Percentiles rank a stretch among this genome's conserved stretches.
phyloP scores from a whole-genome alignment of 2,329 filamentous ascomycete species.

The Ophidiomyces ophidiicola region DNA sequence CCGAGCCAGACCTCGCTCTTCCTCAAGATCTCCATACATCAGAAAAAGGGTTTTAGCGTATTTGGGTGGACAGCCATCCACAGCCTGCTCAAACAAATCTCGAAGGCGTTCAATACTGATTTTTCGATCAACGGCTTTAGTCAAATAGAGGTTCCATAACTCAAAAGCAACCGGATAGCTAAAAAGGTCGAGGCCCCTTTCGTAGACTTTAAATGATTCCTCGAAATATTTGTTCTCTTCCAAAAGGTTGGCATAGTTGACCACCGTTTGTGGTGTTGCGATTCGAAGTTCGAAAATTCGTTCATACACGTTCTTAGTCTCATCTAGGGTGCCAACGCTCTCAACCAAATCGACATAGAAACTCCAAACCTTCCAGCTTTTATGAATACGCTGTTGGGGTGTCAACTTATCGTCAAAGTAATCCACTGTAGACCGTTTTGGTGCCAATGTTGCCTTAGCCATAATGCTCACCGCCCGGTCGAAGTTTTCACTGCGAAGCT shows the following conservation, averaged over 20 bases:
- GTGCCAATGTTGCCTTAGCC: slow-evolving; percentile 93
- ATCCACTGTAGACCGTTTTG: slow-evolving; percentile 94
- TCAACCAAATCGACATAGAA: slow-evolving; percentile 98
- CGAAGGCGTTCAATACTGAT: slow-evolving; percentile 88
- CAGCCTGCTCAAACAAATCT: slow-evolving; percentile 92
- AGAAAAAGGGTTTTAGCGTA: slow-evolving; percentile 94
- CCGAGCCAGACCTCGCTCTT: slow-evolving; percentile 83
- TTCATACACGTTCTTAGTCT: slow-evolving; percentile 90
- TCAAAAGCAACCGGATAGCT: slow-evolving; percentile 97
- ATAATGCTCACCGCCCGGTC: slow-evolving; percentile 90
- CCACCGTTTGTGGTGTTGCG: slow-evolving; percentile 92
- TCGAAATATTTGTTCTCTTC: slow-evolving; percentile 94
- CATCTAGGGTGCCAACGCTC: slow-evolving; percentile 78
- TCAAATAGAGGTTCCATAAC: slow-evolving; percentile 95
- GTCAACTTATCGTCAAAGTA: slow-evolving; percentile 94
- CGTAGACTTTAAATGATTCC: slow-evolving; percentile 95
- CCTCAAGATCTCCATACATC: slow-evolving; percentile 96
- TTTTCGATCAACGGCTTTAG: slow-evolving; percentile 90
- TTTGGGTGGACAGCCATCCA: slow-evolving; percentile 86
- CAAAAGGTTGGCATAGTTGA: slow-evolving; percentile 92
- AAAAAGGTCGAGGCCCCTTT: slow-evolving; percentile 93
- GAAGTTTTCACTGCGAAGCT: slow-evolving; percentile 89
- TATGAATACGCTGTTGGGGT: slow-evolving; percentile 92
- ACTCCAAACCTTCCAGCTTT: slow-evolving; percentile 98
- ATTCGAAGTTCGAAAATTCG: slow-evolving; percentile 96